phyloP scores from a whole-genome alignment of 305 asterid species.

The Coffea humblotiana region DNA sequence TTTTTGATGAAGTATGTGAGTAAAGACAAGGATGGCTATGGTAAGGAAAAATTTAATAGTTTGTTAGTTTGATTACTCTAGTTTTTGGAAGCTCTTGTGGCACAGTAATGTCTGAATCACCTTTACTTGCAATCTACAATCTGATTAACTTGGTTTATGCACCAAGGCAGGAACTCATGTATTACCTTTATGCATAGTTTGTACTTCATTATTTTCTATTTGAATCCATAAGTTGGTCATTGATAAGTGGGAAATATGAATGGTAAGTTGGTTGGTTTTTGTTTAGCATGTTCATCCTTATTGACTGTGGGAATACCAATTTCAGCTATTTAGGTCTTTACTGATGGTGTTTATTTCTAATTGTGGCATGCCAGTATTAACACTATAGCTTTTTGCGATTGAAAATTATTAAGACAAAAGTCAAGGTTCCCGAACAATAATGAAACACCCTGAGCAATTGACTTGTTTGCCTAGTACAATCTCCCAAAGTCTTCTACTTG shows the following conservation, averaged over 20 bases:
- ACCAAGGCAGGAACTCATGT: not conserved
- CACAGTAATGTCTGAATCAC: not conserved
- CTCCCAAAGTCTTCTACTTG: too few relatives aligned
- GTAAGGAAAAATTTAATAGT: constrained; percentile 42
- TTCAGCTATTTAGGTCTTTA: not conserved
- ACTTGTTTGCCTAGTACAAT: too few relatives aligned
- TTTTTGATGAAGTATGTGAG: constrained; percentile 62
- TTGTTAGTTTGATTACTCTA: not conserved
- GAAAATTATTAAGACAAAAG: too few relatives aligned
- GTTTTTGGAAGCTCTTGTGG: not conserved
- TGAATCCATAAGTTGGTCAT: not conserved
- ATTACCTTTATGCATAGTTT: not conserved
- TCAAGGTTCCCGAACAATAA: too few relatives aligned
- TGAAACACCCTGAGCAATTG: too few relatives aligned
- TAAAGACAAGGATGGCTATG: constrained; percentile 66
- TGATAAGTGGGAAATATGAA: not conserved
- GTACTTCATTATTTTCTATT: not conserved
- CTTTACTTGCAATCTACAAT: not conserved
- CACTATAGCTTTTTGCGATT: not conserved
- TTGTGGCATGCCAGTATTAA: not conserved
- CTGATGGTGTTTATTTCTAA: not conserved
- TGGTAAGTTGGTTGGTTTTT: not conserved
- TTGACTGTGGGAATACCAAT: not conserved
- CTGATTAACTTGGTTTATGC: not conserved
- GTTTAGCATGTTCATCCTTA: too few relatives aligned